Conservation (phyloP, 108 stramenopile species). For the Fistulifera pelliculosa region DNA sequence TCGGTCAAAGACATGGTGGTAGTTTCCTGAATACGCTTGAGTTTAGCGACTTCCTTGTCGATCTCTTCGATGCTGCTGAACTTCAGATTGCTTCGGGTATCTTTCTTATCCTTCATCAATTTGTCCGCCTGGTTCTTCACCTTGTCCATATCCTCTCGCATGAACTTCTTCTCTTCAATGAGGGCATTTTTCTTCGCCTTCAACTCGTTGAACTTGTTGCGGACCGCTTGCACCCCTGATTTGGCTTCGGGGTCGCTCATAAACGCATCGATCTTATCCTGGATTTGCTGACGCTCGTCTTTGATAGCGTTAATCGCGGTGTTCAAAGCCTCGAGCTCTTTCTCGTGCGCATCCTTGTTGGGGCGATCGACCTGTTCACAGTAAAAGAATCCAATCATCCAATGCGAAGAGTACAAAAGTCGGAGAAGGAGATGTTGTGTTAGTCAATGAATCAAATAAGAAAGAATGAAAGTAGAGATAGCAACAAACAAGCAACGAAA, state of each 20-base stretch:
- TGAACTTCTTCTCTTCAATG: constrained; percentile 71
- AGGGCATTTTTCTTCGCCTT: constrained; percentile 57
- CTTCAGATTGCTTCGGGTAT: constrained; percentile 48
- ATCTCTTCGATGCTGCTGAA: constrained; percentile 77
- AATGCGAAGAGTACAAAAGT: too few relatives aligned
- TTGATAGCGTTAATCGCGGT: constrained; percentile 52
- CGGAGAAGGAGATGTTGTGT: constrained; percentile 1
- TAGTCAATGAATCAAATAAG: constrained; percentile 3
- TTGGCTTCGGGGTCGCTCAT: constrained; percentile 29
- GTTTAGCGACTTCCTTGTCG: constrained; percentile 75
- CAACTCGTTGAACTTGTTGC: constrained; percentile 42
- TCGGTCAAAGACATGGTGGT: constrained; percentile 88
- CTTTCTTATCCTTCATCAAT: constrained; percentile 55
- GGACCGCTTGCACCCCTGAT: constrained; percentile 36
- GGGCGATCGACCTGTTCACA: constrained; percentile 57
- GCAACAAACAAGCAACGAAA: background rate
- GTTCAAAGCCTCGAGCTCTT: constrained; percentile 44
- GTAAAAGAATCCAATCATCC: background rate
- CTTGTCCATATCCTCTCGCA: constrained; percentile 62
- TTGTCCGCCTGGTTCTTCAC: constrained; percentile 52
- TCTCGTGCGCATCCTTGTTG: constrained; percentile 60
- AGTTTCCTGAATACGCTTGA: constrained; percentile 81
- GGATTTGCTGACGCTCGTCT: constrained; percentile 36
- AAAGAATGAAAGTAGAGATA: background rate
- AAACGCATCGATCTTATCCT: constrained; percentile 52